Conservation (phyloP, 1,284 basidiomycete species). For the Pseudozyma hubeiensis region DNA sequence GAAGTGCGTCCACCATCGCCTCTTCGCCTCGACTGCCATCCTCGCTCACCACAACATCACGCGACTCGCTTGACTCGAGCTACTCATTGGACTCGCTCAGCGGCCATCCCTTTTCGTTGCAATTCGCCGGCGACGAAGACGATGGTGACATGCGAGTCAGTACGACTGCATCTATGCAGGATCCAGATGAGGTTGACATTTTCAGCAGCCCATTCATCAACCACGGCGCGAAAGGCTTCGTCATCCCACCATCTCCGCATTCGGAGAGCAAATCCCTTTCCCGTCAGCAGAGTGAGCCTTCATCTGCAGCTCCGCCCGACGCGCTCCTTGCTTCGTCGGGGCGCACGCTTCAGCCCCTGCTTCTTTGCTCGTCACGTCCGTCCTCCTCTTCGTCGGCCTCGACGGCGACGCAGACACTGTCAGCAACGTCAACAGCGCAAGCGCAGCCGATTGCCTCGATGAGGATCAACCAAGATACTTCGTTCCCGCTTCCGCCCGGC, state of each 20-base stretch:
- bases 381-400: slow-evolving; percentile 24
- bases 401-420: slow-evolving; percentile 21
- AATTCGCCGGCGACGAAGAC: slow-evolving; percentile 17
- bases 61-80: slow-evolving; percentile 29
- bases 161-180: slow-evolving; percentile 21
- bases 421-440: neutral
- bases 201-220: slow-evolving; percentile 12
- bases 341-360: slow-evolving; percentile 20
- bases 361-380: slow-evolving; percentile 27
- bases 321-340: neutral
- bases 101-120: slow-evolving; percentile 34
- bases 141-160: slow-evolving; percentile 8
- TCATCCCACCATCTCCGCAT: slow-evolving; percentile 5
- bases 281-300: neutral
- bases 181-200: slow-evolving; percentile 8
- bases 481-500: slow-evolving; percentile 28
- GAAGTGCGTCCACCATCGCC: slow-evolving; percentile 1
- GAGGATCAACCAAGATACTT: slow-evolving; percentile 20
- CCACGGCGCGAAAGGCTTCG: slow-evolving; percentile 1
- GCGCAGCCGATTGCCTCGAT: slow-evolving; percentile 6
- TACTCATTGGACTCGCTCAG: slow-evolving; percentile 29
- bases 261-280: neutral
- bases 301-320: neutral
- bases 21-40: slow-evolving; percentile 18
- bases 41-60: slow-evolving; percentile 15